Percentiles rank a stretch among this genome's conserved stretches.
phyloP scores from a whole-genome alignment of 139 green algal species.

The Closterium sp. region DNA sequence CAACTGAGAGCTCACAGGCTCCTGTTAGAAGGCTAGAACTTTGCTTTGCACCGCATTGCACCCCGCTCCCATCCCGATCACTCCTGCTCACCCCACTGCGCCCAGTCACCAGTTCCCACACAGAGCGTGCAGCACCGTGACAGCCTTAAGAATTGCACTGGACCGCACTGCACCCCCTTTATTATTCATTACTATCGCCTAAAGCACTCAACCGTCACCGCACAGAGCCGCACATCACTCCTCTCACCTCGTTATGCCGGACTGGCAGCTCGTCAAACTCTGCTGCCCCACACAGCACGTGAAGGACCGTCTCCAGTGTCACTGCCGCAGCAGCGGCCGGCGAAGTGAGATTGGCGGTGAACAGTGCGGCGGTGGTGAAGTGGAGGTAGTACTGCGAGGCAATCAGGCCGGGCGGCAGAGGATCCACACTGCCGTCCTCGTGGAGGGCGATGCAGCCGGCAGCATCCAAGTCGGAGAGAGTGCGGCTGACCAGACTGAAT shows the following conservation, averaged over 20 bases:
- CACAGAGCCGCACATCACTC: background rate
- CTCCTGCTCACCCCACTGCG: too few relatives aligned
- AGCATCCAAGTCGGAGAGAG: constrained; percentile 70
- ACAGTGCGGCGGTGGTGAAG: constrained; percentile 78
- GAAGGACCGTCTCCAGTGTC: constrained; percentile 57
- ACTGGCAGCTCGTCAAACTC: constrained; percentile 98
- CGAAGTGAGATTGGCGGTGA: constrained; percentile 62
- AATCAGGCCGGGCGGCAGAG: constrained; percentile 73
- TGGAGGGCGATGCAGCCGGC: constrained; percentile 74
- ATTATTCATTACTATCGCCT: too few relatives aligned
- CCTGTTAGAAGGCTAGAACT: too few relatives aligned
- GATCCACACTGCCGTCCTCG: constrained; percentile 61
- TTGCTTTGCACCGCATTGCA: too few relatives aligned
- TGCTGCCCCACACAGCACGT: constrained; percentile 72
- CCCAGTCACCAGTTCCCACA: too few relatives aligned
- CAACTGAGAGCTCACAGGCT: too few relatives aligned
- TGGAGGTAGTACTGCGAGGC: constrained; percentile 94
- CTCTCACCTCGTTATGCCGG: constrained; percentile 86
- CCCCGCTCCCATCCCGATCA: too few relatives aligned
- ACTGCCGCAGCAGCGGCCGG: constrained; percentile 63
- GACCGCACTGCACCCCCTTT: too few relatives aligned
- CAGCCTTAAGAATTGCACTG: too few relatives aligned
- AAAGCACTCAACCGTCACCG: background rate
- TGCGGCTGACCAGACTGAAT: constrained; percentile 67
- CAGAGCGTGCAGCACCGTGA: too few relatives aligned